Conservation (phyloP, 1,284 basidiomycete species). For the Fomes fomentarius region DNA sequence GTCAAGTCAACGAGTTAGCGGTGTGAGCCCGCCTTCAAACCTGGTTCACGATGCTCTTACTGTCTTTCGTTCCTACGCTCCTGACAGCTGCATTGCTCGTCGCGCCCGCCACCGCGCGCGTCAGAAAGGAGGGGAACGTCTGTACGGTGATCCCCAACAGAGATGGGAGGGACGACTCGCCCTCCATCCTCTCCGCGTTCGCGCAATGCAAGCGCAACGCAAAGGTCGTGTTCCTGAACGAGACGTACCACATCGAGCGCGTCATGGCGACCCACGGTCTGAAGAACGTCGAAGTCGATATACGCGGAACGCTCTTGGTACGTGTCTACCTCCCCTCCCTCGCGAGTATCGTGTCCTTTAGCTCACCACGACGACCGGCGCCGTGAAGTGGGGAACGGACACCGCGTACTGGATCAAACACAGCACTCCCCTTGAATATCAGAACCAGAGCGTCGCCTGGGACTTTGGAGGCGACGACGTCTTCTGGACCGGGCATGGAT, state of each 20-base stretch:
- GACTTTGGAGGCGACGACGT: slow-evolving; percentile 3
- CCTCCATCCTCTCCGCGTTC: not conserved
- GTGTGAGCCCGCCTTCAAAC: too few species aligned
- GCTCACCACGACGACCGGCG: too few species aligned
- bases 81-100: too few species aligned
- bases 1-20: too few species aligned
- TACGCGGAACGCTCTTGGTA: slow-evolving; percentile 1
- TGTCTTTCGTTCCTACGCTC: too few species aligned
- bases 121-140: not conserved
- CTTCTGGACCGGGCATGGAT: not conserved
- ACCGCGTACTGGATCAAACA: slow-evolving; percentile 3
- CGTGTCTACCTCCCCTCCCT: too few species aligned
- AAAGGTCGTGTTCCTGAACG: slow-evolving; percentile 2
- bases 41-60: too few species aligned
- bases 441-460: slow-evolving; percentile 7
- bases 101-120: too few species aligned
- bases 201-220: not conserved
- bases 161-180: not conserved
- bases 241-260: slow-evolving; percentile 3
- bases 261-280: not conserved
- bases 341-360: too few species aligned
- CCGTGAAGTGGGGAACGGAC: slow-evolving; percentile 6
- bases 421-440: not conserved
- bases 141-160: not conserved
- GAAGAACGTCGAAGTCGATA: not conserved